Evolutionary conservation across 768 basidiomycete genomes (phyloP), one percentile per base, ranked within the genome.

Genomic region (Podaxis mareebaensis): DNA sequence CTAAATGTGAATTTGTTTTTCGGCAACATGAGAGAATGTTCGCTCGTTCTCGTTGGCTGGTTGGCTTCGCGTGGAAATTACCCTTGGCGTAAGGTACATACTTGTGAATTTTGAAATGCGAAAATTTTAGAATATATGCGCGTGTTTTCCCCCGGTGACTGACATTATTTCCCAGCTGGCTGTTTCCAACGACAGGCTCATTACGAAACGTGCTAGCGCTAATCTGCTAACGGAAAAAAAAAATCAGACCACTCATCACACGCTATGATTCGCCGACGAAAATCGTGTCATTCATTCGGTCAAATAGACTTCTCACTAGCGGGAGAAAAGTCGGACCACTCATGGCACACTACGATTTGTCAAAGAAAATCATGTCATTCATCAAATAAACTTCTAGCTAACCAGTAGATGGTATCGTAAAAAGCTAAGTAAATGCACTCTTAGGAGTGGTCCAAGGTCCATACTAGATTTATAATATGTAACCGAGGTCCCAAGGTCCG

Each of bases 361-460:
- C 13, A 51, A 24, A 20, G 22, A 51, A 26, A 24, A 24, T 51
- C 49, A 1, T 51, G 26, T 22, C 22, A 51, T 51, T 51, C 49
- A 51, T 51, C 49, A 51, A 51, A 24, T 51, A 17, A 51, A 51
- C 22, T 12, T 51, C 49, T 51, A 51, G 49, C 49, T 51, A 24
- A 28, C 22, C 13, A 28, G 22, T 20, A 51, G 12, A 28, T 24
- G 8, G 24, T 28, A 10, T 24, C 38, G 22, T 39, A 42, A 56
- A n/a, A 36, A 54, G 39, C 54, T 56, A 56, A 24, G 39, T 17
- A 11, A 56, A 38, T 40, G 54, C 54, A 39, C 38, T 40, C 54
- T 56, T 20, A 20, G 20, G 39, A 55, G 20, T 33, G 33, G 17
- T 17, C 53, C 15, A 22, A 56, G 22, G 39, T n/a, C 38, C 49